A percentile compares a stretch with the other conserved stretches of the same genome.
Evolutionary conservation across 139 green algal genomes (phyloP).

Genomic region (Picochlorum sp.): DNA sequence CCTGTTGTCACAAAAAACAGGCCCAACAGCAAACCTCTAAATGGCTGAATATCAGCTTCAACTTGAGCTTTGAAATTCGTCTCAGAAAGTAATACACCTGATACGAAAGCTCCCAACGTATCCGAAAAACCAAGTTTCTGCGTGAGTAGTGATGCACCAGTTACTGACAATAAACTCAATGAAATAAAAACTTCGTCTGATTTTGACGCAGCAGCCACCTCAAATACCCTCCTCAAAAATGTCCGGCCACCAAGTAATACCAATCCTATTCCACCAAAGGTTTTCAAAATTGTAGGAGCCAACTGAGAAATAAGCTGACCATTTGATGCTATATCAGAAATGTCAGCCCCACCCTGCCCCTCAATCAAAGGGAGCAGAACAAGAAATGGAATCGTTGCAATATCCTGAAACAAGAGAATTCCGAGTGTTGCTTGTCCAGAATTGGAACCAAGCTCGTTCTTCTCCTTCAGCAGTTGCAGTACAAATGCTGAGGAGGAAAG

Average conservation of each 20-base stretch:
- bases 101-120: slow-evolving; percentile 87
- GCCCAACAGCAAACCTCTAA: slow-evolving; percentile 80
- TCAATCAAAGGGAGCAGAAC: slow-evolving; percentile 80
- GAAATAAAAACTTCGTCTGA: slow-evolving; percentile 88
- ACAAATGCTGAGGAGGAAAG: slow-evolving; percentile 86
- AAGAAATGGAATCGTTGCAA: slow-evolving; percentile 87
- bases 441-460: slow-evolving; percentile 65
- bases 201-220: slow-evolving; percentile 69
- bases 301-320: slow-evolving; percentile 44
- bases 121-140: slow-evolving; percentile 79
- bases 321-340: background rate
- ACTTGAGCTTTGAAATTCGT: slow-evolving; percentile 75
- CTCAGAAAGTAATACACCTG: slow-evolving; percentile 79
- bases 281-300: slow-evolving; percentile 59
- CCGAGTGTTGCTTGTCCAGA: slow-evolving; percentile 90
- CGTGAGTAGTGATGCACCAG: slow-evolving; percentile 70
- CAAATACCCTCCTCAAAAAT: slow-evolving; percentile 55
- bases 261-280: slow-evolving; percentile 60
- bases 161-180: slow-evolving; percentile 85
- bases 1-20: slow-evolving; percentile 89
- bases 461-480: slow-evolving; percentile 87
- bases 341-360: slow-evolving; percentile 1
- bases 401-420: slow-evolving; percentile 90
- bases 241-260: slow-evolving; percentile 75
- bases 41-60: slow-evolving; percentile 86